Percentiles rank a stretch among this genome's conserved stretches.
phyloP scores from a whole-genome alignment of 2,329 filamentous ascomycete species.

The Colletotrichum somersetense region DNA sequence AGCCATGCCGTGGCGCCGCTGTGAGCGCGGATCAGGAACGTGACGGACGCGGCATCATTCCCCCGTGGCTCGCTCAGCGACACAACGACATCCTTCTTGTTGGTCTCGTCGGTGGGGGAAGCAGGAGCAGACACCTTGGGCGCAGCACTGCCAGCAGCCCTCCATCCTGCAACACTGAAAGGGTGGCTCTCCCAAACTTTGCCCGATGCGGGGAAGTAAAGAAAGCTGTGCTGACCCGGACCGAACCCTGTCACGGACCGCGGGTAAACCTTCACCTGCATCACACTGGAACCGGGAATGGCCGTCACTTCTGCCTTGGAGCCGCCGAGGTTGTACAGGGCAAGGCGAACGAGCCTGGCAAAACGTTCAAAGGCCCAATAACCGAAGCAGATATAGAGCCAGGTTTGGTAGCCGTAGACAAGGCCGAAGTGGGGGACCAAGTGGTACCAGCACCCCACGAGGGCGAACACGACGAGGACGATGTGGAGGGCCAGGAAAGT shows the following conservation, averaged over 20 bases:
- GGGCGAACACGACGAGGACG: constrained; percentile 48
- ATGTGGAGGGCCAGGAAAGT: constrained; percentile 52
- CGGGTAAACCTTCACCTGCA: constrained; percentile 56
- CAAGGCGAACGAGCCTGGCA: constrained; percentile 47
- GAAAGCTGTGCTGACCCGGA: constrained; percentile 54
- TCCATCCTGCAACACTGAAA: constrained; percentile 43
- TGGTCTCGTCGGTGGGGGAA: not conserved
- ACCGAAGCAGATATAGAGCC: constrained; percentile 49
- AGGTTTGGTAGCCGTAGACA: constrained; percentile 55
- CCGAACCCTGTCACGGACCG: constrained; percentile 52
- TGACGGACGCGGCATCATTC: not conserved
- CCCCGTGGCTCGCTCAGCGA: not conserved
- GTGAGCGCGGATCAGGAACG: constrained; percentile 19
- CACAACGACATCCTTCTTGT: not conserved
- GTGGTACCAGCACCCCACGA: constrained; percentile 53
- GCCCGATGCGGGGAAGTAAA: constrained; percentile 51
- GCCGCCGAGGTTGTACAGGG: constrained; percentile 45
- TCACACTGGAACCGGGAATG: constrained; percentile 43
- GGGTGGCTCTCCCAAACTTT: constrained; percentile 54
- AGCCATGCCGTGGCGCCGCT: constrained; percentile 8
- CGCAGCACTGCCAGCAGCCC: not conserved
- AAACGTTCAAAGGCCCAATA: constrained; percentile 51
- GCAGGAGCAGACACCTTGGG: not conserved
- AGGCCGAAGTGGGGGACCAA: constrained; percentile 51
- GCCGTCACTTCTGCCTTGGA: constrained; percentile 16